A percentile compares a stretch with the other conserved stretches of the same genome.
Evolutionary conservation across 2,329 filamentous ascomycete species (phyloP).

Genomic region (Cordyceps fumosorosea): DNA sequence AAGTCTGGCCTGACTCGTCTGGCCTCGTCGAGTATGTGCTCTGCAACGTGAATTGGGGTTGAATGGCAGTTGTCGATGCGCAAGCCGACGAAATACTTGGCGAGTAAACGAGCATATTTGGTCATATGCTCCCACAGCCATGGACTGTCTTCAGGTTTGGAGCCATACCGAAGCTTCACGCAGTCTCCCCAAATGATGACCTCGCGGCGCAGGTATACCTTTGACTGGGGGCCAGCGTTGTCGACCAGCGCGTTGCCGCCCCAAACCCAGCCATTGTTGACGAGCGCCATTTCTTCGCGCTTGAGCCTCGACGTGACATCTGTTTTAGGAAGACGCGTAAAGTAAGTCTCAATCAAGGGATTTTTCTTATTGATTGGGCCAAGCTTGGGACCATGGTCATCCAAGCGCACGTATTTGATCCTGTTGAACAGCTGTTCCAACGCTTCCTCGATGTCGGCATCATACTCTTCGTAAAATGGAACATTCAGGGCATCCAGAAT

Average conservation of each 20-base stretch:
- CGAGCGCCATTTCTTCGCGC: slow-evolving; percentile 70
- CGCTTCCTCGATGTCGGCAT: slow-evolving; percentile 73
- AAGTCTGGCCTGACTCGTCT: slow-evolving; percentile 78
- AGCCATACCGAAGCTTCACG: slow-evolving; percentile 90
- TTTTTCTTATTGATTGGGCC: slow-evolving; percentile 70
- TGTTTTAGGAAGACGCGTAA: slow-evolving; percentile 80
- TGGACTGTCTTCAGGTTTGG: slow-evolving; percentile 73
- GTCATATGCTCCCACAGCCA: slow-evolving; percentile 97
- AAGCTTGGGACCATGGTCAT: slow-evolving; percentile 80
- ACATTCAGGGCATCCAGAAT: slow-evolving; percentile 82
- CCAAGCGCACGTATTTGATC: slow-evolving; percentile 90
- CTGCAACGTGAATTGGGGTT: slow-evolving; percentile 87
- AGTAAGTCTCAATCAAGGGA: slow-evolving; percentile 89
- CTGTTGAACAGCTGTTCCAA: slow-evolving; percentile 89
- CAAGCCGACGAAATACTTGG: slow-evolving; percentile 91
- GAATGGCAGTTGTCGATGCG: slow-evolving; percentile 98
- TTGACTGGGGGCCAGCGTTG: slow-evolving; percentile 82
- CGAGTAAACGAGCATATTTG: slow-evolving; percentile 82
- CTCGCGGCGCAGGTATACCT: slow-evolving; percentile 90
- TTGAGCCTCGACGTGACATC: slow-evolving; percentile 70
- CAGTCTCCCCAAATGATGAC: slow-evolving; percentile 99
- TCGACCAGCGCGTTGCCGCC: slow-evolving; percentile 90
- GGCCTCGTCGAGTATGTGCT: slow-evolving; percentile 93
- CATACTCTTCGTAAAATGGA: slow-evolving; percentile 86
- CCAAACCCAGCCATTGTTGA: slow-evolving; percentile 99